Evolutionary conservation across 2,329 filamentous ascomycete species (phyloP).

Genomic region (Diaporthe citriasiana): DNA sequence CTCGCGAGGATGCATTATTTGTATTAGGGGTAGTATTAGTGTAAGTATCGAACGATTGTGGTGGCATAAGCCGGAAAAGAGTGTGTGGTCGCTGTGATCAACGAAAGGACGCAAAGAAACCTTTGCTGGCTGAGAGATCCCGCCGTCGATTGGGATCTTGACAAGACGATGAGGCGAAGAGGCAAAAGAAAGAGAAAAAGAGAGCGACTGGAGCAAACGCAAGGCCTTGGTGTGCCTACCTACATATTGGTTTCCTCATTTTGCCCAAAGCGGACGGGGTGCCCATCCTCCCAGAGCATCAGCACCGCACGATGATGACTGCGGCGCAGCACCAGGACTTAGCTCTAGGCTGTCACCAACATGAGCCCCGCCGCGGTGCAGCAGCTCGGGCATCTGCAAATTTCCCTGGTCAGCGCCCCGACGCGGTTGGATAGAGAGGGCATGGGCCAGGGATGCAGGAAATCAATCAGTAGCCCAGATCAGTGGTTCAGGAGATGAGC

Average conservation of each 20-base stretch:
- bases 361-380: slow-evolving; percentile 26
- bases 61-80: slow-evolving; percentile 47
- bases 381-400: slow-evolving; percentile 17
- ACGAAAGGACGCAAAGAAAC: slow-evolving; percentile 53
- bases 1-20: slow-evolving; percentile 43
- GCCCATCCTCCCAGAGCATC: background rate
- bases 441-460: slow-evolving; percentile 1
- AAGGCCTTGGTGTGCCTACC: slow-evolving; percentile 7
- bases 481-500: slow-evolving; percentile 27
- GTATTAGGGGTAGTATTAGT: slow-evolving; percentile 42
- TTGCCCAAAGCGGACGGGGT: slow-evolving; percentile 2
- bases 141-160: slow-evolving; percentile 46
- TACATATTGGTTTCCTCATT: slow-evolving; percentile 35
- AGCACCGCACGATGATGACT: slow-evolving; percentile 22
- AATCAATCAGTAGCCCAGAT: slow-evolving; percentile 8
- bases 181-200: slow-evolving; percentile 32
- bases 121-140: slow-evolving; percentile 49
- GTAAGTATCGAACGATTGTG: slow-evolving; percentile 44
- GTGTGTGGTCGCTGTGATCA: slow-evolving; percentile 46
- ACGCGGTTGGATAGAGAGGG: background rate
- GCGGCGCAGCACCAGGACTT: slow-evolving; percentile 3
- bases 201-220: slow-evolving; percentile 21
- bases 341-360: slow-evolving; percentile 22
- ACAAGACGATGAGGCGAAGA: slow-evolving; percentile 44
- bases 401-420: slow-evolving; percentile 11